A percentile compares a stretch with the other conserved stretches of the same genome.
Evolutionary conservation across 352 stramenopile species (phyloP).

Genomic region (Pythium pyrilobum): DNA sequence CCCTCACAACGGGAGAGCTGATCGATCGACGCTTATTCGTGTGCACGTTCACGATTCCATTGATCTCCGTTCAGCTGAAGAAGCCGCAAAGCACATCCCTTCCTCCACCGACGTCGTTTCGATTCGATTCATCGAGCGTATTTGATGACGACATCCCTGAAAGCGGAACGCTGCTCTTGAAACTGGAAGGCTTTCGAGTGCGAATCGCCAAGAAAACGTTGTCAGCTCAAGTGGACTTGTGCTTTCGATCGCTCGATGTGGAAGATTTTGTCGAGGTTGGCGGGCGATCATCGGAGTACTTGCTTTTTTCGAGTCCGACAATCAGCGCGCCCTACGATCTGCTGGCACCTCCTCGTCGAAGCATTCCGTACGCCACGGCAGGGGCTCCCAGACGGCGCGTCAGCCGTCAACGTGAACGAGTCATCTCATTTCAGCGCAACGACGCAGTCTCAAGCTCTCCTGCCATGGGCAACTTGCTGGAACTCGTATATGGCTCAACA

Average conservation of each 20-base stretch:
- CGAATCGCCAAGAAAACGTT: slow-evolving; percentile 77
- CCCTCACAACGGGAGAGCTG: slow-evolving; percentile 33
- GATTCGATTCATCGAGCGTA: slow-evolving; percentile 34
- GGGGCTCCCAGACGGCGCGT: slow-evolving; percentile 23
- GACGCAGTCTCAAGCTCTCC: slow-evolving; percentile 9
- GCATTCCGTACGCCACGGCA: slow-evolving; percentile 25
- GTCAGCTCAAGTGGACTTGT: slow-evolving; percentile 67
- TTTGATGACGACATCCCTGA: slow-evolving; percentile 48
- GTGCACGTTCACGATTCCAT: slow-evolving; percentile 75
- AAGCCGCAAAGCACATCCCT: slow-evolving; percentile 52
- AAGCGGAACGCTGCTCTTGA: slow-evolving; percentile 66
- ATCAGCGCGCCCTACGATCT: slow-evolving; percentile 66
- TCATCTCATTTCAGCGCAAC: slow-evolving; percentile 51
- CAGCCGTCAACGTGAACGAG: slow-evolving; percentile 47
- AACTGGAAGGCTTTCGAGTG: slow-evolving; percentile 77
- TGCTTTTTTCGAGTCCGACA: slow-evolving; percentile 74
- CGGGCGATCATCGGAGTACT: slow-evolving; percentile 58
- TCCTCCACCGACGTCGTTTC: slow-evolving; percentile 45
- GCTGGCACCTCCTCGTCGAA: slow-evolving; percentile 40
- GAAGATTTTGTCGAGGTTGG: slow-evolving; percentile 66
- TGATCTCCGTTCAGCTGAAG: slow-evolving; percentile 77
- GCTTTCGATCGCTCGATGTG: slow-evolving; percentile 67
- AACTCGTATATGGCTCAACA: slow-evolving; percentile 52
- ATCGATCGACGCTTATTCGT: slow-evolving; percentile 70
- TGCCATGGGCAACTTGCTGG: slow-evolving; percentile 50